These are phyloP conservation scores for Fomes fomentarius DNA, from an alignment of 1,284 basidiomycete species.

Conservation along the genomic window DNA sequence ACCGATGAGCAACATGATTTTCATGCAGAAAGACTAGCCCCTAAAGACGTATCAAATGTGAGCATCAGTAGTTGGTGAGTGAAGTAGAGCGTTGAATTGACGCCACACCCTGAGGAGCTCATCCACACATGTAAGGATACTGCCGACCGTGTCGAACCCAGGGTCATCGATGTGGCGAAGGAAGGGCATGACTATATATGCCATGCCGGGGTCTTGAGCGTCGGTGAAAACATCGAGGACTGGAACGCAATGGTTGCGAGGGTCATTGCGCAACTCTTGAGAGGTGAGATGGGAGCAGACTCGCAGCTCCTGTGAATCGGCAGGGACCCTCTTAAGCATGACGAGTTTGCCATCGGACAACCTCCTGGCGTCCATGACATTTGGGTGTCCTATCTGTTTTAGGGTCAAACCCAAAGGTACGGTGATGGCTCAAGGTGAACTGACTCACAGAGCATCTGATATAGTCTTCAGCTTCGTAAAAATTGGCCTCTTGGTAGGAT, in stretches of 20 bases:
- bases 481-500: not conserved
- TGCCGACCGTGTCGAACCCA: conserved; percentile 23
- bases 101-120: conserved; percentile 31
- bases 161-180: conserved; percentile 29
- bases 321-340: conserved; percentile 28
- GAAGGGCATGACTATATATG: conserved; percentile 37
- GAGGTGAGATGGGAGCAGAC: conserved; percentile 25
- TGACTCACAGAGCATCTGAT: no score
- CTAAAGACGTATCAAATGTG: conserved; percentile 2
- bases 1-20: conserved; percentile 30
- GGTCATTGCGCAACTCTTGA: conserved; percentile 21
- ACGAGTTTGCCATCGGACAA: conserved; percentile 29
- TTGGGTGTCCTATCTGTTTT: conserved; percentile 16
- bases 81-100: no score
- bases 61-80: no score
- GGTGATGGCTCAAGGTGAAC: no score
- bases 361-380: conserved; percentile 33
- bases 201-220: conserved; percentile 7
- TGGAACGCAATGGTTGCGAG: conserved; percentile 36
- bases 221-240: conserved; percentile 34
- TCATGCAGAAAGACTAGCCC: conserved; percentile 31
- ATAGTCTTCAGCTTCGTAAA: no score
- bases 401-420: no score
- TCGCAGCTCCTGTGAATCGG: conserved; percentile 21
- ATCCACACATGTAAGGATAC: conserved; percentile 30